Evolutionary conservation across 2,329 filamentous ascomycete genomes (phyloP).

Genomic region (Nothophaeocryptopus gaeumannii): DNA sequence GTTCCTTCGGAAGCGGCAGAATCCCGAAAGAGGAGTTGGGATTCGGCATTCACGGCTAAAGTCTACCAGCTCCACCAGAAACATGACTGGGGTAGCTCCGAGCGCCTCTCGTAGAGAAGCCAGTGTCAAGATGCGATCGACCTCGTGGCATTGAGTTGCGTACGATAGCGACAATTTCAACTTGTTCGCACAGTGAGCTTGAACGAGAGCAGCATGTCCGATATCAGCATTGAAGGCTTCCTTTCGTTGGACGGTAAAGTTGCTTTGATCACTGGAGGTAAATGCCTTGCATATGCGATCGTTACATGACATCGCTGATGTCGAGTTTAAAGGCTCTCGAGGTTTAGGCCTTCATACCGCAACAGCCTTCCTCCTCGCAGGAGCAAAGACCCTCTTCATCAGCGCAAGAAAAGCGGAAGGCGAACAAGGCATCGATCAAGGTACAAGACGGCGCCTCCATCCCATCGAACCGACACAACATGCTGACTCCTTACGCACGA

Average conservation of each 20-base stretch:
- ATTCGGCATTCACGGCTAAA: no score
- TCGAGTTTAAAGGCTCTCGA: conserved; percentile 51
- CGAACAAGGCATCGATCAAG: conserved; percentile 63
- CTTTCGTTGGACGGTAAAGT: conserved; percentile 84
- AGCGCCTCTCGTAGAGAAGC: no score
- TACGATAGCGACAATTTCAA: no score
- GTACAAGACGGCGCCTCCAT: no score
- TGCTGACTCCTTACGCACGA: no score
- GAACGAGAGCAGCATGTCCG: conserved; percentile 38
- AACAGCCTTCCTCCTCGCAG: conserved; percentile 70
- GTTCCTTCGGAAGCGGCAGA: conserved; percentile 1
- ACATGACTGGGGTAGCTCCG: no score
- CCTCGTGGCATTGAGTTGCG: no score
- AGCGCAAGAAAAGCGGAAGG: conserved; percentile 74
- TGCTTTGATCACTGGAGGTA: conserved; percentile 75
- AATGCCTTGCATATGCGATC: neutral
- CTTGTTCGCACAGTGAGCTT: no score
- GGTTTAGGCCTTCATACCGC: conserved; percentile 78
- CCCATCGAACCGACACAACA: no score
- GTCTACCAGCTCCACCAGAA: no score
- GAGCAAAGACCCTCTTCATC: conserved; percentile 84
- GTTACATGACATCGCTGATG: conserved; percentile 17
- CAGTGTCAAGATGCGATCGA: no score
- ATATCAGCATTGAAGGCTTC: conserved; percentile 67
- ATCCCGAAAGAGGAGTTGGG: neutral